Conservation (phyloP, 257 asterid species). For the Phtheirospermum japonicum region DNA sequence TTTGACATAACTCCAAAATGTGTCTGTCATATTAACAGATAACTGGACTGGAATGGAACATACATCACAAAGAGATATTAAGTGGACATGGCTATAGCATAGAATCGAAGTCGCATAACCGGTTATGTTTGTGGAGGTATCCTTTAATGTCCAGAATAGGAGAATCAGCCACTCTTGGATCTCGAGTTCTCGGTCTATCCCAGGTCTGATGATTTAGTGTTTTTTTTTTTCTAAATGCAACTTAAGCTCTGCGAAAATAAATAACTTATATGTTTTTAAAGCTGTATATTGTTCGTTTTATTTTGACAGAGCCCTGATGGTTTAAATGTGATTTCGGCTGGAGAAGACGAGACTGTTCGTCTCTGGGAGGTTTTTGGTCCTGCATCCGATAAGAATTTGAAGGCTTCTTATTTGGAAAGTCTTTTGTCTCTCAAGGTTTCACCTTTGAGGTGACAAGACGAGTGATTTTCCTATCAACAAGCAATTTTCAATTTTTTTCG, state of each 20-base stretch:
- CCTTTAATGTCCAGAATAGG: slow-evolving; percentile 69
- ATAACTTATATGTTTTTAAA: neutral
- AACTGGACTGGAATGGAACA: slow-evolving; percentile 69
- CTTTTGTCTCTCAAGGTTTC: slow-evolving; percentile 55
- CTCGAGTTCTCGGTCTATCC: slow-evolving; percentile 64
- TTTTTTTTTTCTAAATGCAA: neutral
- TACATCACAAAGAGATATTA: slow-evolving; percentile 67
- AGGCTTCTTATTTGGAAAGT: slow-evolving; percentile 51
- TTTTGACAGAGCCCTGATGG: slow-evolving; percentile 76
- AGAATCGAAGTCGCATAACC: slow-evolving; percentile 30
- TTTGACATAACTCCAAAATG: neutral
- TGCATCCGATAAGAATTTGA: slow-evolving; percentile 29
- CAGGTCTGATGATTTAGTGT: slow-evolving; percentile 42
- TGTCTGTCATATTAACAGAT: slow-evolving; percentile 38
- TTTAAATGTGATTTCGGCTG: slow-evolving; percentile 58
- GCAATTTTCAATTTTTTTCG: neutral
- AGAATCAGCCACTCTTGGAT: slow-evolving; percentile 28
- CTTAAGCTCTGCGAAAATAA: neutral
- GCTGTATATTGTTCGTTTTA: neutral
- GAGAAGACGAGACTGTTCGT: slow-evolving; percentile 59
- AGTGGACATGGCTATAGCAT: slow-evolving; percentile 66
- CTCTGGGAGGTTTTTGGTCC: slow-evolving; percentile 86
- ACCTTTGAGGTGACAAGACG: slow-evolving; percentile 49
- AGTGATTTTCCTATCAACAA: neutral
- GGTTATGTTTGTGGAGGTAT: slow-evolving; percentile 69